phyloP scores from a whole-genome alignment of 2,329 filamentous ascomycete genomes.

The Talaromyces sp. region DNA sequence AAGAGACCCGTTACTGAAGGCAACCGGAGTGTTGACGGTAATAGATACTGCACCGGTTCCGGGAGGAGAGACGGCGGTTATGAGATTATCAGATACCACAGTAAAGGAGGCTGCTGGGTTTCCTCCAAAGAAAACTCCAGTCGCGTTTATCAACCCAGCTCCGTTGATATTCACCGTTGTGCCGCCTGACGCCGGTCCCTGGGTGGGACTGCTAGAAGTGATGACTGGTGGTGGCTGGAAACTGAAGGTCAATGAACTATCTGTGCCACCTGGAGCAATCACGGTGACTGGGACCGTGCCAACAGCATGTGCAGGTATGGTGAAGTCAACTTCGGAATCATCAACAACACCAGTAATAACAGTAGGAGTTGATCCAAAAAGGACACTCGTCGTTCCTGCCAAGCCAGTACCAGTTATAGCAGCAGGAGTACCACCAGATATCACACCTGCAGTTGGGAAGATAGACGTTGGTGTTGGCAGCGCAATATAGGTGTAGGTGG shows the following conservation, averaged over 20 bases:
- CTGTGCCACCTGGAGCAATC: not conserved
- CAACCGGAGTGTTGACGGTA: not conserved
- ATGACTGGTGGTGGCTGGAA: conserved; percentile 2
- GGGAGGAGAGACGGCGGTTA: conserved; percentile 8
- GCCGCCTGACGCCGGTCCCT: not conserved
- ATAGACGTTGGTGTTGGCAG: not conserved
- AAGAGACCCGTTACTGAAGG: not conserved
- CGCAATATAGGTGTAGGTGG: not conserved
- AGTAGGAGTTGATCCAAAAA: conserved; percentile 2
- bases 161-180: conserved; percentile 11
- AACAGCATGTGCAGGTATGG: conserved; percentile 5
- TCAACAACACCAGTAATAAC: not conserved
- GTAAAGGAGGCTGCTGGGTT: not conserved
- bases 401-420: conserved; percentile 7
- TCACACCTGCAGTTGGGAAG: conserved; percentile 1
- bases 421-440: not conserved
- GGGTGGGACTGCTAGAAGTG: conserved; percentile 1
- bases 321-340: not conserved
- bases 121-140: conserved; percentile 4
- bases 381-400: not conserved
- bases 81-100: conserved; percentile 3
- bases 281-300: conserved; percentile 1
- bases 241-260: not conserved
- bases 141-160: not conserved
- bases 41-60: conserved; percentile 1